Evolutionary conservation across 345 rosid genomes (phyloP).

Genomic region (Conringia planisiliqua): DNA sequence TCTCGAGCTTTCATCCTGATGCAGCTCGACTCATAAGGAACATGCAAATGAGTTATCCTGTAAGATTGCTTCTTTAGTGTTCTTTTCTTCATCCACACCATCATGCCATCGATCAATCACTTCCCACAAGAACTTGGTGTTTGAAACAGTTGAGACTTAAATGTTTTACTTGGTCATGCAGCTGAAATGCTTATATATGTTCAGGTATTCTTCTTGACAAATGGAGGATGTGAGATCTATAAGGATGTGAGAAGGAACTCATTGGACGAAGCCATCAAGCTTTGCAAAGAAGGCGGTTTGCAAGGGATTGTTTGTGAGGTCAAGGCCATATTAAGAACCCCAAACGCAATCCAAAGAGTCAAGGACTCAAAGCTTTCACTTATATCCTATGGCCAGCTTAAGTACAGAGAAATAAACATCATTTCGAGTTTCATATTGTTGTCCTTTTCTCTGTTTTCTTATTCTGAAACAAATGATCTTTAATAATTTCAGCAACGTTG

Average conservation of each 20-base stretch:
- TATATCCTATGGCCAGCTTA: constrained; percentile 61
- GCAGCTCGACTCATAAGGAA: constrained; percentile 48
- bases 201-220: constrained; percentile 69
- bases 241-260: constrained; percentile 55
- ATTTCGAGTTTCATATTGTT: not conserved
- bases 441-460: not conserved
- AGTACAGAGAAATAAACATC: constrained; percentile 30
- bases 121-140: not conserved
- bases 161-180: not conserved
- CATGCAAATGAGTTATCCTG: constrained; percentile 50
- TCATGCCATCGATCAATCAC: not conserved
- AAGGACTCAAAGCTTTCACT: constrained; percentile 57
- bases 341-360: constrained; percentile 37
- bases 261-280: constrained; percentile 56
- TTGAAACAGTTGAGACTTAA: not conserved
- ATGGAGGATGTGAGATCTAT: constrained; percentile 57
- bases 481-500: constrained; percentile 45
- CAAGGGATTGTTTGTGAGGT: constrained; percentile 70
- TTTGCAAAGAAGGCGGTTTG: constrained; percentile 49
- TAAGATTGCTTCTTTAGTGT: constrained; percentile 42
- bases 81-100: constrained; percentile 15
- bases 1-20: constrained; percentile 77
- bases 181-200: not conserved
- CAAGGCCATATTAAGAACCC: constrained; percentile 52
- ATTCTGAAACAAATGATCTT: not conserved